Base-by-base conservation (phyloP, 768 basidiomycete species). In the Tylopilus plumbeoviolaceoides region DNA sequence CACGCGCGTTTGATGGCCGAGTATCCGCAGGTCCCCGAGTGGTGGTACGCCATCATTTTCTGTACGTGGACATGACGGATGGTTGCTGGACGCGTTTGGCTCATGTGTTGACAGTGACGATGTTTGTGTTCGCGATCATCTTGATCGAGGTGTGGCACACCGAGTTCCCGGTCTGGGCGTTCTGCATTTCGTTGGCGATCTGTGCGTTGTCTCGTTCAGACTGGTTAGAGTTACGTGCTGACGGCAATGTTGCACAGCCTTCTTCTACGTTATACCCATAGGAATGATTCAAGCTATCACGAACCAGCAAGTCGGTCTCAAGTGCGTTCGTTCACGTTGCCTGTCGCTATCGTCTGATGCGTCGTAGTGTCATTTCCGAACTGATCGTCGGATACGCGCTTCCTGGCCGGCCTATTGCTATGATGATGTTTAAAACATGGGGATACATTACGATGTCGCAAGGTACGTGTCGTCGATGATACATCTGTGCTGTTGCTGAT, bases 361-460 rank as follows among this genome's bases (percentile, higher is more conserved):
- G 41, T 20, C 7, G 47, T 39, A 65, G 64, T 62, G 87, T 90
- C 31, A 80, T 91, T 51, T 82, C 87, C 0, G 89, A 91, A 62
- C 74, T 90, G 36, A 77, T 90, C 41, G 77, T 84, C 46, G 88
- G 88, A 15, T 72, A 70, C 42, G 63, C 71, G 11, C 65, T 78
- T 21, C 78, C 78, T 62, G 88, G 88, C 15, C 78, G 78, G 47
- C 86, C 89, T 4, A 77, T 88, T 53, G 86, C 88, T 0, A 82
- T 87, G 80, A 85, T 89, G 87, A 82, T 88, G 79, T 87, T 84
- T 74, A 85, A 85, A 71, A 84, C 78, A 5, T 87, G 78, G 71
- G 84, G 82, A n/a, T 87, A 86, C 63, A 78, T 84, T 41, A 80
- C 83, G 1, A 80, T 84, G 80, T 58, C 72, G 20, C 78, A 79